Evolutionary conservation across 1,284 basidiomycete genomes (phyloP), one percentile per base, ranked within the genome.

Genomic region (Puccinia novopanici): DNA sequence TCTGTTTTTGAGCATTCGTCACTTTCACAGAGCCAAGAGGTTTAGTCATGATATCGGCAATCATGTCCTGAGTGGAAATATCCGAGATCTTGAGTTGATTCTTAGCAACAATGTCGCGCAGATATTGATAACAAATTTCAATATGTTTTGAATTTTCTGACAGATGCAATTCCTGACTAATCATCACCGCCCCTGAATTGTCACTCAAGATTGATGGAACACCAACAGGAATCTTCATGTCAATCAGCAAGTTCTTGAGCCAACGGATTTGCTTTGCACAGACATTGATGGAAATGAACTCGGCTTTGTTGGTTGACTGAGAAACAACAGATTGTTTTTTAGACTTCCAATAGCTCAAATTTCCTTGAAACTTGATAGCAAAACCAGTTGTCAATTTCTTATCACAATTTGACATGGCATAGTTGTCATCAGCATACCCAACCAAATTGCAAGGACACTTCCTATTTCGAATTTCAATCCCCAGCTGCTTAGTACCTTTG

Each of bases 31-130:
- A 30, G 3, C 40, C 40, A n/a, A 67, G 40, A 6, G 22, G 30
- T 15, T 67, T 67, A 4, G 65, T 67, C 24, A 67, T 40, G 40
- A 67, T 67, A 19, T 67, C 65, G 24, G 65, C 65, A 42, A 67
- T 42, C 37, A 45, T 67, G 22, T 67, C 65, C 3, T 42, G 13
- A 42, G 65, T 45, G 4, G 65, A 67, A 24, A 67, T 67, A 40
- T 67, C 40, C 17, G 8, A n/a, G 5, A 67, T n/a, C 3, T 42
- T 22, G 2, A 67, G 12, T 19, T 45, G 45, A 45, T 67, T 45
- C 22, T 67, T 67, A 4, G 37, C 45, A 3, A 67, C 45, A n/a
- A 67, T n/a, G n/a, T 67, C 65, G 8, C 45, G 37, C 2, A 67
- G n/a, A n/a, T n/a, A n/a, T n/a, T n/a, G n/a, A n/a, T n/a, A n/a